A percentile compares a stretch with the other conserved stretches of the same genome.
Evolutionary conservation across 306 rosid species (phyloP).

Genomic region (Medicago truncatula): DNA sequence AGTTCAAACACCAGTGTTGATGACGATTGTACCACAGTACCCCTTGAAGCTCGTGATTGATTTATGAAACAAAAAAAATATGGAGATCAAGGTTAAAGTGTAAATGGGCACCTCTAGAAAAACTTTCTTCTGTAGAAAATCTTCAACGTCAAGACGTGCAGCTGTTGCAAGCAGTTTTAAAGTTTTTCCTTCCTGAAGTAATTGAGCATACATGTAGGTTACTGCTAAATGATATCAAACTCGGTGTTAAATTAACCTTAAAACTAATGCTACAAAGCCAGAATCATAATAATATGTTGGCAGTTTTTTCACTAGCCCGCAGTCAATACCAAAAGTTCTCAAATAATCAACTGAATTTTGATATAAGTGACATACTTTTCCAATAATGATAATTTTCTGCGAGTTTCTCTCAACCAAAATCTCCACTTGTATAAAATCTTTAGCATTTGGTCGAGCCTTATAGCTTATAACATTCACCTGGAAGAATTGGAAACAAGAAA

Average conservation of each 20-base stretch:
- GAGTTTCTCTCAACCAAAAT: conserved; percentile 86
- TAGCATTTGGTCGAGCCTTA: conserved; percentile 83
- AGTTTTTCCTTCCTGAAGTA: conserved; percentile 87
- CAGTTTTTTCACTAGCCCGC: background rate
- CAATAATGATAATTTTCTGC: conserved; percentile 85
- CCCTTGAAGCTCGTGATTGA: conserved; percentile 29
- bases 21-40: conserved; percentile 1
- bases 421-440: conserved; percentile 93
- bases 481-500: conserved; percentile 33
- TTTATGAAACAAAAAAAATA: conserved; percentile 19
- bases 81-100: conserved; percentile 11
- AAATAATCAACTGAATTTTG: conserved; percentile 24
- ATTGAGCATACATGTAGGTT: conserved; percentile 36
- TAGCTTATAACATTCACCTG: conserved; percentile 94
- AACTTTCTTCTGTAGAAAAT: conserved; percentile 91
- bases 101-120: conserved; percentile 72
- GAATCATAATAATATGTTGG: background rate
- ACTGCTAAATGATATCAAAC: conserved; percentile 22
- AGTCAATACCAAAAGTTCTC: conserved; percentile 10
- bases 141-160: conserved; percentile 88
- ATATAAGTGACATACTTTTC: conserved; percentile 62
- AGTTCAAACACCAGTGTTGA: conserved; percentile 44
- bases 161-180: conserved; percentile 93
- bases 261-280: conserved; percentile 2
- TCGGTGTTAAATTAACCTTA: background rate